Evolutionary conservation across 768 basidiomycete species (phyloP), one percentile per base, ranked within the genome.

Genomic region (Rhodotorula toruloides): DNA sequence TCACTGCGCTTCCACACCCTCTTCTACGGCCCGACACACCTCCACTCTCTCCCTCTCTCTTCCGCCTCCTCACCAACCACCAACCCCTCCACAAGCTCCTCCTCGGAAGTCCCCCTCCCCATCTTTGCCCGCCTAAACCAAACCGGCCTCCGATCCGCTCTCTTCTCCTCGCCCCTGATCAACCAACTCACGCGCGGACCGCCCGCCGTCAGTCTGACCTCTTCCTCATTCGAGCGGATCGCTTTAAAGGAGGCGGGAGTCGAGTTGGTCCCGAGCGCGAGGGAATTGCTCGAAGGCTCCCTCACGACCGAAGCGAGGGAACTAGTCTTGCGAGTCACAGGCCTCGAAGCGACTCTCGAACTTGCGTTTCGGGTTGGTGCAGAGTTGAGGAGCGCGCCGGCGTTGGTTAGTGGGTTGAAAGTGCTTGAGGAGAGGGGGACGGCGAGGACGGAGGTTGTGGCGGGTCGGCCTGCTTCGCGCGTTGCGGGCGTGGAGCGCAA

Each of bases 111-210:
- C 50, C 56, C 49, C 57, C 25, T 67, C 60, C 8, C 3, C 42
- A 3, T 42, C 60, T 11, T 58, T 42, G 19, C 57, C 53, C 50
- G 52, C 36, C 22, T 42, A 29, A 25, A n/a, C 57, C 25, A 22
- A 42, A 43, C 53, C 46, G 66, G 66, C 3, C 52, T 67, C 3
- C 66, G 66, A 10, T 37, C 58, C 44, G 36, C 49, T 13, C 16
- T 67, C 43, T 61, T 67, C 39, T 67, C 66, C 21, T 47, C 52
- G 19, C 61, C 66, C 0, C 34, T 57, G 12, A 37, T 67, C 31
- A 39, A 57, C 32, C 61, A 61, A 32, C 25, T 67, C 56, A 58
- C 66, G 29, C 58, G 57, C 52, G 49, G 56, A 22, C 61, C 50
- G 16, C 60, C 66, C 1, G 43, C 49, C 21, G 60, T 61, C 55